A percentile compares a stretch with the other conserved stretches of the same genome.
Conservation (phyloP, 495 filamentous ascomycete genomes). For the Aspergillus homomorphus region DNA sequence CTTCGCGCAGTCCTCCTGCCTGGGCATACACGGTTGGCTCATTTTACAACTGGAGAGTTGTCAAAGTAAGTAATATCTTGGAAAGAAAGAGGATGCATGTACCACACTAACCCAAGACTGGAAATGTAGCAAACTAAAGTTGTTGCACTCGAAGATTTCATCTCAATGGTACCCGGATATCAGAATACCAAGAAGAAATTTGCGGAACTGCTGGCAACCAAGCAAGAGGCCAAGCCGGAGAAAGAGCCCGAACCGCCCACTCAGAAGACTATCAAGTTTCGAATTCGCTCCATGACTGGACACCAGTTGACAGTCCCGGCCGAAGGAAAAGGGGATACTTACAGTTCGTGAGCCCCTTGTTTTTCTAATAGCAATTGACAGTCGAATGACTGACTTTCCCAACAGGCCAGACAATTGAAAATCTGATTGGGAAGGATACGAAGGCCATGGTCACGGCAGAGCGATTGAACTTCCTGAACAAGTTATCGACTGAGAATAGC, state of each 20-base stretch:
- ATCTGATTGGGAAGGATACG: too few species aligned
- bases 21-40: conserved; percentile 12
- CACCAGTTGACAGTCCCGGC: too few species aligned
- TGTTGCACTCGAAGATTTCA: not conserved
- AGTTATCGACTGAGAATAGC: not conserved
- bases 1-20: conserved; percentile 5
- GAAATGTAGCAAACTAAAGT: not conserved
- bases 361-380: too few species aligned
- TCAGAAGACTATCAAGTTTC: not conserved
- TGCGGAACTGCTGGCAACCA: not conserved
- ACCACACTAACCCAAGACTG: too few species aligned
- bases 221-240: too few species aligned
- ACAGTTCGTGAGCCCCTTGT: too few species aligned
- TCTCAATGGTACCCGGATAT: not conserved
- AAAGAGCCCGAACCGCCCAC: not conserved
- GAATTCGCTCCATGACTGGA: too few species aligned
- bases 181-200: not conserved
- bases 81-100: too few species aligned
- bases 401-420: too few species aligned
- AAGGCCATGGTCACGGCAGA: not conserved
- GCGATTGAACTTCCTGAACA: not conserved
- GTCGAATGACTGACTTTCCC: too few species aligned
- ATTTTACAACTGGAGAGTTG: conserved; percentile 16
- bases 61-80: conserved; percentile 12
- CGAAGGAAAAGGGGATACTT: too few species aligned